Evolutionary conservation across 2,329 filamentous ascomycete genomes (phyloP).

Genomic region (Clonostachys byssicola): DNA sequence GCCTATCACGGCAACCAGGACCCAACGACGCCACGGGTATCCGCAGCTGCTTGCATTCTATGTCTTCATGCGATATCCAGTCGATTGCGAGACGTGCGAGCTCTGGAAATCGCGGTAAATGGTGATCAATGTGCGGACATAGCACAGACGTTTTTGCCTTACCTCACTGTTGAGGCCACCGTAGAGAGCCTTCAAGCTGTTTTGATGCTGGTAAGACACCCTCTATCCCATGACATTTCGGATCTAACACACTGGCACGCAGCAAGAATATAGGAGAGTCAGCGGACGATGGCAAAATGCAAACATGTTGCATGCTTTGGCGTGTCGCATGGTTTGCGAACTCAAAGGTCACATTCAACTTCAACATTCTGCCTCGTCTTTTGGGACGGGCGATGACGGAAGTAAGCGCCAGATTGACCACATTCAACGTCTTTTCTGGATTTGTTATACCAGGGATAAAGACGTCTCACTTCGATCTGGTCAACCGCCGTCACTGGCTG

Average conservation of each 20-base stretch:
- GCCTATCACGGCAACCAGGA: background rate
- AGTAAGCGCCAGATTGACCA: constrained; percentile 22
- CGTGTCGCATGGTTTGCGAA: constrained; percentile 41
- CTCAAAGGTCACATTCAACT: constrained; percentile 37
- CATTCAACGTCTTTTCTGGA: constrained; percentile 44
- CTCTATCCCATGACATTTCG: background rate
- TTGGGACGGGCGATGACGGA: too few species aligned
- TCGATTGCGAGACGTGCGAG: constrained; percentile 25
- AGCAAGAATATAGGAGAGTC: constrained; percentile 37
- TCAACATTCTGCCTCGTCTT: background rate
- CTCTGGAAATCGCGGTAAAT: constrained; percentile 7
- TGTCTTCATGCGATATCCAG: background rate
- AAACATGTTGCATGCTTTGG: constrained; percentile 35
- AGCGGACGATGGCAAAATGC: constrained; percentile 40
- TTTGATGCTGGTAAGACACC: constrained; percentile 40
- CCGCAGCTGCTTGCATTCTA: too few species aligned
- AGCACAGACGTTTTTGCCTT: constrained; percentile 33
- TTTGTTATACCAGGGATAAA: constrained; percentile 50
- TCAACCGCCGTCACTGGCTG: constrained; percentile 43
- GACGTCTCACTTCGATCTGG: constrained; percentile 49
- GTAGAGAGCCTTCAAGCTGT: constrained; percentile 37
- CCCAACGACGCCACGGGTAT: constrained; percentile 1
- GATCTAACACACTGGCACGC: background rate
- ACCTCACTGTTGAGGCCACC: constrained; percentile 34
- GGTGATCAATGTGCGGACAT: constrained; percentile 17